phyloP scores from a whole-genome alignment of 768 basidiomycete species.

The Boletus sensibilis region DNA sequence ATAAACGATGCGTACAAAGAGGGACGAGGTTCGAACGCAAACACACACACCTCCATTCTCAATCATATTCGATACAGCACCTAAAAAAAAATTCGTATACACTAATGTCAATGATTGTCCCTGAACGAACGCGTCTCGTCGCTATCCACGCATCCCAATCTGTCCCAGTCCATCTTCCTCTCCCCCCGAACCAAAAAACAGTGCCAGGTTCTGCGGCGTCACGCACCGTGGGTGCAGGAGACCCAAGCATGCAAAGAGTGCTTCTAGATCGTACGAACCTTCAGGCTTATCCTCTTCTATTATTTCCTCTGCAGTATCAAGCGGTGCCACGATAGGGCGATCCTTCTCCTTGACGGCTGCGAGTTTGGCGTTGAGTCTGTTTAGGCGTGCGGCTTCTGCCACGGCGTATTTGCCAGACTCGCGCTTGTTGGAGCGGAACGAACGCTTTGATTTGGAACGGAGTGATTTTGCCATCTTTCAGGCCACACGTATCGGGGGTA shows the following conservation, averaged over 20 bases:
- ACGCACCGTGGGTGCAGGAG: slow-evolving; percentile 54
- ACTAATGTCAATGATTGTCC: slow-evolving; percentile 23
- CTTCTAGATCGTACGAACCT: slow-evolving; percentile 57
- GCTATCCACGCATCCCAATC: not conserved
- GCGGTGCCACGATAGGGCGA: slow-evolving; percentile 23
- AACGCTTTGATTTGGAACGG: slow-evolving; percentile 78
- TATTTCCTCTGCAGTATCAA: slow-evolving; percentile 31
- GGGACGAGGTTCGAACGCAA: not conserved
- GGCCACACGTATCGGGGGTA: not conserved
- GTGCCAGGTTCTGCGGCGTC: slow-evolving; percentile 38
- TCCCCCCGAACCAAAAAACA: slow-evolving; percentile 10
- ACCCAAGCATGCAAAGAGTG: slow-evolving; percentile 45
- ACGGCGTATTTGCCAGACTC: slow-evolving; percentile 73
- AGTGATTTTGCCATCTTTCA: slow-evolving; percentile 76
- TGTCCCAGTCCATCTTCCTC: not conserved
- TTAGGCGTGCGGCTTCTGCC: slow-evolving; percentile 70
- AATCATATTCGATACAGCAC: slow-evolving; percentile 9
- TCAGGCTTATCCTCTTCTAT: slow-evolving; percentile 29
- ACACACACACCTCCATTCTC: slow-evolving; percentile 27
- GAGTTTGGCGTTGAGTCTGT: slow-evolving; percentile 71
- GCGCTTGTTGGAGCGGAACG: slow-evolving; percentile 76
- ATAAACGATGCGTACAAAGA: not conserved
- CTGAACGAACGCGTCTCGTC: not conserved
- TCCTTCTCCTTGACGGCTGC: slow-evolving; percentile 43
- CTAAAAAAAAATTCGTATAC: slow-evolving; percentile 14